Conservation (phyloP, 2,329 filamentous ascomycete species). For the Grosmannia huntii region DNA sequence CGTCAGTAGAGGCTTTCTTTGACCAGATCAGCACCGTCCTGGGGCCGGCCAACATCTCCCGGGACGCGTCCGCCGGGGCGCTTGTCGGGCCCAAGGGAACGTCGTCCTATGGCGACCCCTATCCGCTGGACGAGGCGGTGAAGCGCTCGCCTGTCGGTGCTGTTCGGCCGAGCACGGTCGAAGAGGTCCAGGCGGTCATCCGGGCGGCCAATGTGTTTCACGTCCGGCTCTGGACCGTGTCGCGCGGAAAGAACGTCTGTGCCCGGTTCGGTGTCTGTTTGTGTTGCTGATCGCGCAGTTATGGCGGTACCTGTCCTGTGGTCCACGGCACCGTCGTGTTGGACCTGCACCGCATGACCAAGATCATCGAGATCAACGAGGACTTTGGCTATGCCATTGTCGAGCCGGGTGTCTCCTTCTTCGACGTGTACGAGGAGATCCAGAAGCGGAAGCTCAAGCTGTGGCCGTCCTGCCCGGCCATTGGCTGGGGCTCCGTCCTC, state of each 20-base stretch:
- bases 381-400: constrained; percentile 36
- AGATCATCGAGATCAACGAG: constrained; percentile 35
- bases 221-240: not conserved
- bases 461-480: constrained; percentile 29
- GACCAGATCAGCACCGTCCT: not conserved
- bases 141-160: not conserved
- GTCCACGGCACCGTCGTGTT: constrained; percentile 36
- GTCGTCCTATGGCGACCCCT: not conserved
- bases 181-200: not conserved
- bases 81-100: not conserved
- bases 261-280: not conserved
- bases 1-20: not conserved
- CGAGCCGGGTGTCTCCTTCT: constrained; percentile 43
- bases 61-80: not conserved
- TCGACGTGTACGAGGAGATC: constrained; percentile 36
- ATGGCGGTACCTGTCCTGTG: constrained; percentile 40
- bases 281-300: constrained; percentile 11
- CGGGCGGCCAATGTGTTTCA: not conserved
- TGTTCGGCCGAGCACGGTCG: not conserved
- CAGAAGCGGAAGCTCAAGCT: constrained; percentile 21
- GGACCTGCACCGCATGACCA: constrained; percentile 41
- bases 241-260: not conserved
- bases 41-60: not conserved
- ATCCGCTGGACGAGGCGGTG: not conserved
- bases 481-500: constrained; percentile 29